phyloP scores from a whole-genome alignment of 2,329 filamentous ascomycete genomes.

The Neonectria faginata region DNA sequence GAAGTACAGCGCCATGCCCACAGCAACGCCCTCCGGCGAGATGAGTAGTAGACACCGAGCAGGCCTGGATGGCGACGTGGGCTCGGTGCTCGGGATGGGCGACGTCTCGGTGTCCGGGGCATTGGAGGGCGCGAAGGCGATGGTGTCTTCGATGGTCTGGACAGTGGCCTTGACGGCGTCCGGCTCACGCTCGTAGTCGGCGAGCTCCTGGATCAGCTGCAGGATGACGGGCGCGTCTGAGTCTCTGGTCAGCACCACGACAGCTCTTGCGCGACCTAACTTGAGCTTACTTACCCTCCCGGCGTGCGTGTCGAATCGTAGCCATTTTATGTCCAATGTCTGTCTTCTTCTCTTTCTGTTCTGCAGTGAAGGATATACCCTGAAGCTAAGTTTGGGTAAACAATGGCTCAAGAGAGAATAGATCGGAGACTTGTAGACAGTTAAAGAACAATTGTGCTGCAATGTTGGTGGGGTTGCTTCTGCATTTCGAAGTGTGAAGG shows the following conservation, averaged over 20 bases:
- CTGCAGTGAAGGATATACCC: conserved; percentile 12
- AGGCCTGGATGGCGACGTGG: conserved; percentile 68
- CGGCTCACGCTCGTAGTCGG: conserved; percentile 85
- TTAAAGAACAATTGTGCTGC: conserved; percentile 2
- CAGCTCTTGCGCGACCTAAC: background rate
- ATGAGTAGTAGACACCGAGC: conserved; percentile 81
- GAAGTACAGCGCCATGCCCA: conserved; percentile 90
- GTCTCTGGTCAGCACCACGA: conserved; percentile 28
- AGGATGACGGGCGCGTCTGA: conserved; percentile 87
- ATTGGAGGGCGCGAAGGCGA: conserved; percentile 77
- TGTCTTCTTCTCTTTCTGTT: background rate
- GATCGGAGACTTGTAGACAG: too few relatives aligned
- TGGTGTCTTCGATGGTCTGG: conserved; percentile 76
- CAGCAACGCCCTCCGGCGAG: conserved; percentile 60
- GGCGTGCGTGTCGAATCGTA: conserved; percentile 43
- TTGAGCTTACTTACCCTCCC: conserved; percentile 36
- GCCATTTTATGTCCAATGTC: conserved; percentile 37
- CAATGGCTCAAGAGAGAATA: background rate
- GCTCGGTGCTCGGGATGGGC: conserved; percentile 59
- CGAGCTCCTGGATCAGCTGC: conserved; percentile 83
- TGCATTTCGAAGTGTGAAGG: conserved; percentile 21
- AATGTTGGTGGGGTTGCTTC: conserved; percentile 10
- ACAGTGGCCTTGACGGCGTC: conserved; percentile 82
- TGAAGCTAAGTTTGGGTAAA: conserved; percentile 5
- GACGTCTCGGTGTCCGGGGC: conserved; percentile 55